Conservation (phyloP, 2,329 filamentous ascomycete species). For the Hypoxylon sp. region DNA sequence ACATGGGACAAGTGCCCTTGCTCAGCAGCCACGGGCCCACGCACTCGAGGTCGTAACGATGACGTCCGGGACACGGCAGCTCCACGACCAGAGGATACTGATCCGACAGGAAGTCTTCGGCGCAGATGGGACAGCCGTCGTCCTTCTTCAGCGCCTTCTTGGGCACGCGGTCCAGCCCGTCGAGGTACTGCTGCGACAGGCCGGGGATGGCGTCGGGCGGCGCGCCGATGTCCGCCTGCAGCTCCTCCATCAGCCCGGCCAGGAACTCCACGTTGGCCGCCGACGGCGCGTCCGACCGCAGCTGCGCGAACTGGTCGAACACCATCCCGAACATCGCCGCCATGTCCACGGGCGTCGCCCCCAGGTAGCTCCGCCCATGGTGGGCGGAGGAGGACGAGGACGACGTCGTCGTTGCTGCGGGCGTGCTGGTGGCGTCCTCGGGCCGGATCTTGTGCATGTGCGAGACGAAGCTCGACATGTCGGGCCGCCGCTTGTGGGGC, state of each 20-base stretch:
- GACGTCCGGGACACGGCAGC: constrained; percentile 69
- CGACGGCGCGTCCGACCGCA: constrained; percentile 62
- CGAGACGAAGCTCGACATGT: constrained; percentile 73
- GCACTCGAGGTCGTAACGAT: constrained; percentile 75
- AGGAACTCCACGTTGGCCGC: constrained; percentile 64
- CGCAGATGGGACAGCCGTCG: constrained; percentile 72
- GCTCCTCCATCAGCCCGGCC: constrained; percentile 58
- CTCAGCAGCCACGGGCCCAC: constrained; percentile 73
- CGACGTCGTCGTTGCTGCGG: constrained; percentile 40
- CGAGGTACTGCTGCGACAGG: constrained; percentile 69
- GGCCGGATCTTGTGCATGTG: constrained; percentile 65
- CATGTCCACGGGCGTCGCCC: constrained; percentile 70
- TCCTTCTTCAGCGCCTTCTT: constrained; percentile 62
- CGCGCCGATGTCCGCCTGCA: constrained; percentile 64
- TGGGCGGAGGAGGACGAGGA: too few species aligned
- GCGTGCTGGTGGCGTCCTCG: constrained; percentile 28
- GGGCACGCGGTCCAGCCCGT: constrained; percentile 68
- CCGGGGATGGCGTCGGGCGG: constrained; percentile 65
- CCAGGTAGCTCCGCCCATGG: constrained; percentile 65
- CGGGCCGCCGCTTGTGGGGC: constrained; percentile 63
- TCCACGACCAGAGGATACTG: constrained; percentile 72
- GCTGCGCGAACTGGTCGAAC: constrained; percentile 68
- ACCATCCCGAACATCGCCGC: constrained; percentile 69
- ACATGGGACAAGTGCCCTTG: constrained; percentile 74
- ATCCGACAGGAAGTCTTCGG: constrained; percentile 71